A percentile compares a stretch with the other conserved stretches of the same genome.
These are phyloP conservation scores for Ganoderma meredithae DNA, from an alignment of 1,284 basidiomycete genomes.

Conservation along the genomic window DNA sequence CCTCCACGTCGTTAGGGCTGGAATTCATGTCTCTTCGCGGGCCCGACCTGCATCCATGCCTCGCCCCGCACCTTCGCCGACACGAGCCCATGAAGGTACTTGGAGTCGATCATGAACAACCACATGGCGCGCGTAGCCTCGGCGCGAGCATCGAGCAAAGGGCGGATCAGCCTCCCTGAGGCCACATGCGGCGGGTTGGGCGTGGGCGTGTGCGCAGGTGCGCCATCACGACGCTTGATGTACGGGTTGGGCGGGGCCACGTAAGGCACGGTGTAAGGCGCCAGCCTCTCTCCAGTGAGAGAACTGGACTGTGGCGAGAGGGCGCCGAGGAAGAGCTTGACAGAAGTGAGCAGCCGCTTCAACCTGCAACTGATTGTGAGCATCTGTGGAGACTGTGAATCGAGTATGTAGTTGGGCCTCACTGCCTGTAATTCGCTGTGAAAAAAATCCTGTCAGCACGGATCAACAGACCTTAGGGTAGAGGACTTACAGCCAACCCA, in stretches of 20 bases:
- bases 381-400: not conserved
- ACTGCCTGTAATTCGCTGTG: slow-evolving; percentile 48
- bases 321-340: slow-evolving; percentile 45
- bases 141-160: slow-evolving; percentile 34
- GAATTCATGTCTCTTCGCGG: slow-evolving; percentile 14
- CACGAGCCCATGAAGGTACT: slow-evolving; percentile 28
- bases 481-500: slow-evolving; percentile 48
- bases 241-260: slow-evolving; percentile 37
- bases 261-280: slow-evolving; percentile 33
- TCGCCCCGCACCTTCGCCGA: slow-evolving; percentile 25
- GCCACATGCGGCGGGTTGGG: slow-evolving; percentile 16
- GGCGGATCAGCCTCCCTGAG: slow-evolving; percentile 32
- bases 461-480: not conserved
- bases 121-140: slow-evolving; percentile 32
- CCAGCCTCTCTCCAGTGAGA: slow-evolving; percentile 26
- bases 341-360: slow-evolving; percentile 46
- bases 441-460: slow-evolving; percentile 12
- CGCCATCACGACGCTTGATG: slow-evolving; percentile 35
- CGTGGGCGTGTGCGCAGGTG: slow-evolving; percentile 11
- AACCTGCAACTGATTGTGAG: slow-evolving; percentile 32
- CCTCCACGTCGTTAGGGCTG: not conserved
- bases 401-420: slow-evolving; percentile 10
- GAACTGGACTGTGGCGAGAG: slow-evolving; percentile 33
- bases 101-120: slow-evolving; percentile 32
- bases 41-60: slow-evolving; percentile 33